These are phyloP conservation scores for Dissoconium aciculare DNA, from an alignment of 2,329 filamentous ascomycete species.

Conservation along the genomic window DNA sequence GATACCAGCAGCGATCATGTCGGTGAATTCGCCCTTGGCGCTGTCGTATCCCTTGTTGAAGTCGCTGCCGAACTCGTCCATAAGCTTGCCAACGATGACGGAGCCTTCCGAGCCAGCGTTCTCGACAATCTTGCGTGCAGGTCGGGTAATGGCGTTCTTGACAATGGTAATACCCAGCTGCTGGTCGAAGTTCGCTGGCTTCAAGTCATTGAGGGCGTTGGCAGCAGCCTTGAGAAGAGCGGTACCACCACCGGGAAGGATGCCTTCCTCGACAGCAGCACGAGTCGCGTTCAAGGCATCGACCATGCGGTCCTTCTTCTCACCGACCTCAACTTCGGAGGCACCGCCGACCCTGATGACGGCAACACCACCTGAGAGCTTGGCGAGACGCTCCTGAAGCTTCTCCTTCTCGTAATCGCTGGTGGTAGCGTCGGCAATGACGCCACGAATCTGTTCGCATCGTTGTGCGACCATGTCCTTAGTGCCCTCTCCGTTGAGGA, in stretches of 20 bases:
- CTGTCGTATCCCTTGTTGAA: conserved; percentile 99
- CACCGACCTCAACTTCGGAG: conserved; percentile 94
- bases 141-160: conserved; percentile 94
- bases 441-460: conserved; percentile 97
- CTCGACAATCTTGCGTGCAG: conserved; percentile 89
- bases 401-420: conserved; percentile 99
- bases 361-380: conserved; percentile 96
- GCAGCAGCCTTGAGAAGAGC: conserved; percentile 92
- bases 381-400: conserved; percentile 97
- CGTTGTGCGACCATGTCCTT: conserved; percentile 89
- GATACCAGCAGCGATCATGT: conserved; percentile 96
- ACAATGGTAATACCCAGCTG: conserved; percentile 95
- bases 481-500: conserved; percentile 90
- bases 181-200: conserved; percentile 94
- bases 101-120: conserved; percentile 93
- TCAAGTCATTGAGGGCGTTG: conserved; percentile 70
- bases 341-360: conserved; percentile 98
- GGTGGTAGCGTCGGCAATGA: conserved; percentile 84
- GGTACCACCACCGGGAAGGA: conserved; percentile 95
- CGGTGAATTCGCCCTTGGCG: conserved; percentile 91
- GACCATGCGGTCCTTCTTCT: conserved; percentile 99
- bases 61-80: conserved; percentile 76
- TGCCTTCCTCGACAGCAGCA: conserved; percentile 96
- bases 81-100: conserved; percentile 94
- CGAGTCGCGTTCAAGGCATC: conserved; percentile 96